phyloP scores from a whole-genome alignment of 768 basidiomycete genomes.

The Podaxis rugospora region DNA sequence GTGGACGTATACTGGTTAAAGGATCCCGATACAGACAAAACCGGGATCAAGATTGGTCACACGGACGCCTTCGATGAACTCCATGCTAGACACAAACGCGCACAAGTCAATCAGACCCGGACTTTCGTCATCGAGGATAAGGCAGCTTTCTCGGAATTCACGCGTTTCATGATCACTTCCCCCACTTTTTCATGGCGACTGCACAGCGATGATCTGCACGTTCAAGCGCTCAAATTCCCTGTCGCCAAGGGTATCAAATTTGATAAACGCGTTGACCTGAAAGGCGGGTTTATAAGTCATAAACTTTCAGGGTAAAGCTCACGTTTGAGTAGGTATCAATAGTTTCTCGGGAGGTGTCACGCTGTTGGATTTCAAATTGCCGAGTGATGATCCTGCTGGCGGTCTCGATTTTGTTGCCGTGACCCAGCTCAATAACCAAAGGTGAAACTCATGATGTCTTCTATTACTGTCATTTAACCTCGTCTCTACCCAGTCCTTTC shows the following conservation, averaged over 20 bases:
- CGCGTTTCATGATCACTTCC: slow-evolving; percentile 59
- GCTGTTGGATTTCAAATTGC: slow-evolving; percentile 57
- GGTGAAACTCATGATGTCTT: slow-evolving; percentile 27
- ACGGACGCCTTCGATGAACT: slow-evolving; percentile 42
- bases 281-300: slow-evolving; percentile 31
- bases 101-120: slow-evolving; percentile 56
- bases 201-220: slow-evolving; percentile 48
- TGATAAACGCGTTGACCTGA: slow-evolving; percentile 53
- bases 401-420: slow-evolving; percentile 64
- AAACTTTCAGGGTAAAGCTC: background rate
- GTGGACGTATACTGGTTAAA: slow-evolving; percentile 58
- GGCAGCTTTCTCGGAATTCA: slow-evolving; percentile 57
- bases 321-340: slow-evolving; percentile 41
- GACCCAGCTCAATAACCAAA: slow-evolving; percentile 53
- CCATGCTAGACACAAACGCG: slow-evolving; percentile 49
- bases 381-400: slow-evolving; percentile 60
- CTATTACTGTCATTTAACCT: background rate
- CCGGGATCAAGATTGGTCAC: slow-evolving; percentile 48
- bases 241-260: slow-evolving; percentile 62
- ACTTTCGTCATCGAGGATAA: slow-evolving; percentile 53
- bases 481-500: slow-evolving; percentile 46
- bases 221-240: slow-evolving; percentile 66
- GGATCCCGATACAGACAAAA: slow-evolving; percentile 26
- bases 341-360: slow-evolving; percentile 54
- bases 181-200: slow-evolving; percentile 67